Base-by-base conservation (phyloP, 139 green algal genomes). In the Chlamydomonas sphaeroides region DNA sequence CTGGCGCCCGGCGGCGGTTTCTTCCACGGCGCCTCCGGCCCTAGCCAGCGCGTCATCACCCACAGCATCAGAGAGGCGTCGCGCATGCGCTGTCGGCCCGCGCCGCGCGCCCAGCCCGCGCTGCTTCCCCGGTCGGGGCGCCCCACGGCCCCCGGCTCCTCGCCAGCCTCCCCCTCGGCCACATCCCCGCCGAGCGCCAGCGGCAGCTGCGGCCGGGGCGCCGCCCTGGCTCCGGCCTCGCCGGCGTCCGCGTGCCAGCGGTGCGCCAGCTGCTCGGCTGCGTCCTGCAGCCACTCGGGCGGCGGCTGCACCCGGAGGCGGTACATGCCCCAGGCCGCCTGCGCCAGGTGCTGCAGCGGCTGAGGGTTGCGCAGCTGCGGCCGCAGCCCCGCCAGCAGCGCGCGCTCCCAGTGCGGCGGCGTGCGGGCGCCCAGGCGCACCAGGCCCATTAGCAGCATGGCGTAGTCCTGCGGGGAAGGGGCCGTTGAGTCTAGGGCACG, bases 221-320 rank as follows among this genome's bases (percentile, higher is more conserved):
- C n/a, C 25, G 35, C 39, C 8, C 0, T 10, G 8, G n/a, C 32
- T 53, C 45, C 45, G 4, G 21, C 35, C 49, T 20, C 20, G n/a
- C 32, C 71, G 5, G 33, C 71, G 18, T 26, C 18, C 35, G 3
- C 14, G 6, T 5, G 32, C 75, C 75, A 72, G 2, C 62, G 62
- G 42, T 11, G 42, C 42, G 6, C 10, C 75, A 72, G 42, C 75
- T 65, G 42, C 23, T 5, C 42, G 23, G 45, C 42, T 61, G 59
- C 20, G 32, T 23, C 61, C 59, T 30, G 23, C 75, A 82, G 61
- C 62, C 62, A 72, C 42, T 82, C 75, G 15, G 41, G n/a, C 42
- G 61, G 41, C 41, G 75, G 75, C 62, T 82, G 75, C 41, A 82
- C 42, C 1, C 75, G 61, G 62, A 82, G 33, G 10, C 75, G 41